A percentile compares a stretch with the other conserved stretches of the same genome.
phyloP scores from a whole-genome alignment of 495 filamentous ascomycete species.

The Trichoderma reesei region DNA sequence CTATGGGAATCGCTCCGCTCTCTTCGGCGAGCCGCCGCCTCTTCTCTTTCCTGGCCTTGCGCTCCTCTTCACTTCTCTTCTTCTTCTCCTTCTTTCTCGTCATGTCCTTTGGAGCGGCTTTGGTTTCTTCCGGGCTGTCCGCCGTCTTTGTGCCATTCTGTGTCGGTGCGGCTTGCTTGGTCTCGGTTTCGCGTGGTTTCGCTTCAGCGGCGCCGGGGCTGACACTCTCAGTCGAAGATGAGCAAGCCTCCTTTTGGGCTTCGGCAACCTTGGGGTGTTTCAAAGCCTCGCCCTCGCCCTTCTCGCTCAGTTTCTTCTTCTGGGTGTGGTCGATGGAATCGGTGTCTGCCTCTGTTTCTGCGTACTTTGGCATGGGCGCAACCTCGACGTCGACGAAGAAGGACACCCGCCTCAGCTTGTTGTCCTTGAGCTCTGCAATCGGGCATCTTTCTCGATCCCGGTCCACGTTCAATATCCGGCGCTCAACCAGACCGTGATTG shows the following conservation, averaged over 20 bases:
- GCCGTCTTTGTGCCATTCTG: slow-evolving; percentile 13
- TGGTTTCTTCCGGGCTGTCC: slow-evolving; percentile 16
- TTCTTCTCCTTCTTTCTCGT: slow-evolving; percentile 82
- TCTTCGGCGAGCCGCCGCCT: slow-evolving; percentile 69
- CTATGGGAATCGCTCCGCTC: slow-evolving; percentile 71
- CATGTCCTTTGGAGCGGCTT: slow-evolving; percentile 17
- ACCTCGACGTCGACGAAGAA: slow-evolving; percentile 98
- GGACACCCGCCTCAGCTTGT: slow-evolving; percentile 74
- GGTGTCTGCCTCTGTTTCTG: slow-evolving; percentile 31
- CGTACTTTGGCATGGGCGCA: slow-evolving; percentile 51
- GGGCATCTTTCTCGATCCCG: slow-evolving; percentile 65
- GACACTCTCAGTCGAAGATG: neutral
- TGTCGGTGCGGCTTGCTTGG: neutral
- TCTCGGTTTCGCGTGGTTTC: neutral
- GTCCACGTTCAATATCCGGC: slow-evolving; percentile 80
- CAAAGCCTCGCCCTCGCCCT: slow-evolving; percentile 56
- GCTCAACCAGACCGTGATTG: slow-evolving; percentile 54
- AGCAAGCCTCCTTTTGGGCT: slow-evolving; percentile 44
- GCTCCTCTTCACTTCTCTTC: slow-evolving; percentile 78
- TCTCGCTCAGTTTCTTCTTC: slow-evolving; percentile 58
- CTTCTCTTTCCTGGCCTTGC: slow-evolving; percentile 77
- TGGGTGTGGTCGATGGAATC: slow-evolving; percentile 38
- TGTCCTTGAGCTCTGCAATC: slow-evolving; percentile 67
- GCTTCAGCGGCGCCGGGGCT: neutral
- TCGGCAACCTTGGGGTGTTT: slow-evolving; percentile 50